Base-by-base conservation (phyloP, 495 filamentous ascomycete genomes). In the Neurospora cerealis region DNA sequence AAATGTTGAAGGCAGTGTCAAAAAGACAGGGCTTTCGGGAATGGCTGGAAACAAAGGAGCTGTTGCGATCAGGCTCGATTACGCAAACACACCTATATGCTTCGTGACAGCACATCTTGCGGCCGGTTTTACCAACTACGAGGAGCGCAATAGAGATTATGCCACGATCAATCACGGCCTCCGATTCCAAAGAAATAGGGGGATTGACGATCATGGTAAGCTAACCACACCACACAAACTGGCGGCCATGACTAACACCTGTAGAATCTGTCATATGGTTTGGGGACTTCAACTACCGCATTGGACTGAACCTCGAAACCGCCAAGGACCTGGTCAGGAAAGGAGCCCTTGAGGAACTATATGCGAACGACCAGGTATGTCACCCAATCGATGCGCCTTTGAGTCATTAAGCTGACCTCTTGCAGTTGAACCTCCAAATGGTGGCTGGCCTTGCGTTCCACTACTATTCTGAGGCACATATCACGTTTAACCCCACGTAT, bases 1-100 rank as follows among this genome's bases (percentile, higher is more conserved):
- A 79, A 97, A 98, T 78, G 96, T 99, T 3, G 96, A 99, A 80
- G 96, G 96, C 13, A 92, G 90, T 75, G 89, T 97, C 42, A 98
- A 97, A 83, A 99, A 98, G 89, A 99, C 96, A 1, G 96, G 96
- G 15, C 90, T 99, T 85, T 97, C 94, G 40, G 96, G 96, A 4
- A 96, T 98, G 84, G 96, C 95, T 21, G 96, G 96, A 15, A 99
- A 99, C 80, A 99, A 99, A 83, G 96, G 96, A 13, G 96, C 96
- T 5, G 97, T 98, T 40, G 96, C 96, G 10, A 97, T 99, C 74
- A 91, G 96, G 3, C 91, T 99, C 83, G 95, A 99, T 70, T 97
- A 93, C 77, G 94, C 91, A n/a, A 94, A 92, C 75, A 98, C 95
- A 2, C 91, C 92, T 15, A 86, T 99, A 34, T 98, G 96, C 81